Percentiles rank a stretch among this genome's conserved stretches.
phyloP scores from a whole-genome alignment of 768 basidiomycete genomes.

The Crepidotus variabilis region DNA sequence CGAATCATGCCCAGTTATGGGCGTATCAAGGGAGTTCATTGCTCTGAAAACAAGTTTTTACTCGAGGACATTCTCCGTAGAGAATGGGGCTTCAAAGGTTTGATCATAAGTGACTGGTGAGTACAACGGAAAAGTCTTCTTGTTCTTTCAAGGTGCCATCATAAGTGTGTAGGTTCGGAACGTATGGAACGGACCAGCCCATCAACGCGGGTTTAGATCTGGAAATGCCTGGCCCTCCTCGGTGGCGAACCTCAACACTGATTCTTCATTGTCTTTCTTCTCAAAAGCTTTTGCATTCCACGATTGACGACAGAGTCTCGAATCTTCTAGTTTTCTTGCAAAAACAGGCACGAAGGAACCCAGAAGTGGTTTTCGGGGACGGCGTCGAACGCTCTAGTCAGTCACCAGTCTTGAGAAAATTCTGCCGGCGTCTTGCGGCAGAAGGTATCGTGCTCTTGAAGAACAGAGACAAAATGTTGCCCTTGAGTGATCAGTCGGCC shows the following conservation, averaged over 20 bases:
- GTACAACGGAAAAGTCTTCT: no score
- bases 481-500: slow-evolving; percentile 34
- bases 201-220: slow-evolving; percentile 76
- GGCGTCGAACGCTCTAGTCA: slow-evolving; percentile 54
- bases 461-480: slow-evolving; percentile 55
- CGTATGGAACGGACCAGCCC: slow-evolving; percentile 62
- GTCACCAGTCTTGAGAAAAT: slow-evolving; percentile 44
- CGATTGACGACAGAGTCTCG: slow-evolving; percentile 47
- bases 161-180: slow-evolving; percentile 51
- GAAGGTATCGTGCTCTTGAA: slow-evolving; percentile 66
- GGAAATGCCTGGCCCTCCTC: slow-evolving; percentile 73
- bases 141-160: background rate
- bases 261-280: slow-evolving; percentile 32
- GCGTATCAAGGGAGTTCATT: slow-evolving; percentile 68
- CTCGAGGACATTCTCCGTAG: slow-evolving; percentile 61
- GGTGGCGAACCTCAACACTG: slow-evolving; percentile 54
- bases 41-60: slow-evolving; percentile 61
- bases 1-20: slow-evolving; percentile 48
- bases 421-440: slow-evolving; percentile 54
- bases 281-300: slow-evolving; percentile 44
- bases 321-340: slow-evolving; percentile 56
- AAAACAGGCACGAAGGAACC: slow-evolving; percentile 49
- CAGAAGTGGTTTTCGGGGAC: slow-evolving; percentile 61
- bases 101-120: slow-evolving; percentile 80
- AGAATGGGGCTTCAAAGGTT: slow-evolving; percentile 72